Evolutionary conservation across 345 rosid genomes (phyloP).

Genomic region (Linum tenue): DNA sequence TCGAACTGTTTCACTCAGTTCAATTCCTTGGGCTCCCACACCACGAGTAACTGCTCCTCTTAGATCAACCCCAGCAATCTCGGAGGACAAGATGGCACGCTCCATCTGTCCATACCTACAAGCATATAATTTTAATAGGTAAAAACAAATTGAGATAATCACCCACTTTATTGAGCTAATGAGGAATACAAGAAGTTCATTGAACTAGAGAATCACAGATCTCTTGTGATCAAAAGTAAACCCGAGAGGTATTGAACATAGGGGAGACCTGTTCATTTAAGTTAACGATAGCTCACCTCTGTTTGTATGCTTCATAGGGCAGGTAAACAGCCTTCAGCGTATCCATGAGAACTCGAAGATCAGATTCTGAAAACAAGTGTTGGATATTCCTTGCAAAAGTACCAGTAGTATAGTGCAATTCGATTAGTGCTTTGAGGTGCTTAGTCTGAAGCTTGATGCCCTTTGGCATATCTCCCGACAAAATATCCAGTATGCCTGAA

Average conservation of each 20-base stretch:
- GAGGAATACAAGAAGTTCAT: neutral
- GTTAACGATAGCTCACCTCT: slow-evolving; percentile 45
- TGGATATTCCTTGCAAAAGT: slow-evolving; percentile 82
- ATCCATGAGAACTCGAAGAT: slow-evolving; percentile 61
- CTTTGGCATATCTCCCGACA: slow-evolving; percentile 92
- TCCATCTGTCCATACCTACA: slow-evolving; percentile 91
- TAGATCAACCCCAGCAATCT: slow-evolving; percentile 86
- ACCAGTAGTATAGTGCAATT: slow-evolving; percentile 79
- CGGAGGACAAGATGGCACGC: slow-evolving; percentile 77
- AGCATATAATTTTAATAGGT: slow-evolving; percentile 10
- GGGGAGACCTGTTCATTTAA: neutral
- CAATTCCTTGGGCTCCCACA: slow-evolving; percentile 96
- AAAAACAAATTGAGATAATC: neutral
- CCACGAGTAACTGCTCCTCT: slow-evolving; percentile 98
- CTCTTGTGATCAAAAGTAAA: neutral
- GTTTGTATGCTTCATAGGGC: slow-evolving; percentile 84
- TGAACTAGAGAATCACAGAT: no score
- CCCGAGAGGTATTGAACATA: neutral
- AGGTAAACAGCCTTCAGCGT: slow-evolving; percentile 78
- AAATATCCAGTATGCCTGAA: slow-evolving; percentile 73
- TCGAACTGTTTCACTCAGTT: slow-evolving; percentile 93
- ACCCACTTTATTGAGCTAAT: neutral
- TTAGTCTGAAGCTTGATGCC: slow-evolving; percentile 78
- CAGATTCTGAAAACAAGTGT: slow-evolving; percentile 83
- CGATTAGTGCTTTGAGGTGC: slow-evolving; percentile 89